Conservation (phyloP, 768 basidiomycete species). For the Tylopilus sp. region DNA sequence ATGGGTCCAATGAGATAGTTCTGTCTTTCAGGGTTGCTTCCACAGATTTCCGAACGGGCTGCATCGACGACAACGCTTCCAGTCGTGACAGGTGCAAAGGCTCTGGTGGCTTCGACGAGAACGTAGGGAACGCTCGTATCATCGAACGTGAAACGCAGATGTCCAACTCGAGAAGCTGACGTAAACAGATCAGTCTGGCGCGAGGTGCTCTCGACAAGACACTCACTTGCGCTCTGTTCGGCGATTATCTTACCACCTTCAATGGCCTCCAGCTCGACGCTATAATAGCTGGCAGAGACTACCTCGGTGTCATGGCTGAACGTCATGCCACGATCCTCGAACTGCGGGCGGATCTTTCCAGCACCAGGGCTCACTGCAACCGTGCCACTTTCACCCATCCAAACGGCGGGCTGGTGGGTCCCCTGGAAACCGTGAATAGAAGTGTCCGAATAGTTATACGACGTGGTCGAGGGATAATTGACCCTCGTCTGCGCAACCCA, state of each 20-base stretch:
- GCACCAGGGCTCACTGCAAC: conserved; percentile 59
- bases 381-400: conserved; percentile 81
- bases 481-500: conserved; percentile 80
- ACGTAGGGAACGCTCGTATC: conserved; percentile 48
- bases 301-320: conserved; percentile 54
- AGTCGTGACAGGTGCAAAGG: conserved; percentile 55
- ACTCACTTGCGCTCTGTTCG: conserved; percentile 63
- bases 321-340: conserved; percentile 56
- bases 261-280: conserved; percentile 51
- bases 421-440: conserved; percentile 72
- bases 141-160: conserved; percentile 66
- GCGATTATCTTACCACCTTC: conserved; percentile 50
- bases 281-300: conserved; percentile 53
- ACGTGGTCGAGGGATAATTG: conserved; percentile 71
- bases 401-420: conserved; percentile 83
- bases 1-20: conserved; percentile 65
- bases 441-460: conserved; percentile 62
- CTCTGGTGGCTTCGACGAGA: conserved; percentile 65
- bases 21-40: conserved; percentile 65
- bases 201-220: not conserved
- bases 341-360: conserved; percentile 46
- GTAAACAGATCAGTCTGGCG: not conserved
- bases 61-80: conserved; percentile 50
- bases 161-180: conserved; percentile 70
- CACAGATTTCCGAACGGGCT: conserved; percentile 48